phyloP scores from a whole-genome alignment of 2,329 filamentous ascomycete genomes.

The Aspergillus novoparasiticus region DNA sequence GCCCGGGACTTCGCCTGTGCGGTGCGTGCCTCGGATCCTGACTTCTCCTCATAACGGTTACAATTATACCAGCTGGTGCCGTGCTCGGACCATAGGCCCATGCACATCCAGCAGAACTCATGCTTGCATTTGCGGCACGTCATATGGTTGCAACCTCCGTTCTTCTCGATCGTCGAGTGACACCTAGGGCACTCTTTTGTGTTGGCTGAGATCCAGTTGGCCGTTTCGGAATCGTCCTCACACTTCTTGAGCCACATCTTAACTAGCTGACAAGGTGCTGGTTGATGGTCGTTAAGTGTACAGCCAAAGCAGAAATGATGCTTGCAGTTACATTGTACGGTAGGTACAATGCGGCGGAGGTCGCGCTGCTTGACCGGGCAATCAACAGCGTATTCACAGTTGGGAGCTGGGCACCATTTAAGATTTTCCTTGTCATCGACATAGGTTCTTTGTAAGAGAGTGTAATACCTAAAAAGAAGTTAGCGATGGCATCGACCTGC shows the following conservation, averaged over 20 bases:
- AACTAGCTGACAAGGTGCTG: constrained; percentile 85
- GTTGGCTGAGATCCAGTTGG: constrained; percentile 99
- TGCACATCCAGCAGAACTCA: constrained; percentile 99
- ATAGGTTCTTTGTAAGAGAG: constrained; percentile 87
- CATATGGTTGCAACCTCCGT: constrained; percentile 97
- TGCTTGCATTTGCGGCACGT: constrained; percentile 94
- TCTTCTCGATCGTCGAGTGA: constrained; percentile 97
- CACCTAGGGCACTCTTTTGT: constrained; percentile 98
- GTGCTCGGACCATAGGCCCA: constrained; percentile 98
- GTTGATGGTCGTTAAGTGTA: constrained; percentile 85
- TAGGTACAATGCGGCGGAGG: constrained; percentile 80
- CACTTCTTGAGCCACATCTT: constrained; percentile 98
- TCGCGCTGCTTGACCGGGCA: constrained; percentile 88
- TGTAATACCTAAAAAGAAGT: constrained; percentile 65
- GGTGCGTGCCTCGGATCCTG: constrained; percentile 83
- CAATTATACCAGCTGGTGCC: constrained; percentile 99
- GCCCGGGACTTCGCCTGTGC: constrained; percentile 89
- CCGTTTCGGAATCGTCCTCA: constrained; percentile 95
- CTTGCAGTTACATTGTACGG: constrained; percentile 81
- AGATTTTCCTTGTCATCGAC: constrained; percentile 95
- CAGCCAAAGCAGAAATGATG: constrained; percentile 96
- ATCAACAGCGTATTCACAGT: constrained; percentile 90
- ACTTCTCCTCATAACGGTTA: constrained; percentile 96
- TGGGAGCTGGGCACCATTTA: constrained; percentile 98
- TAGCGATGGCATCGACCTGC: not conserved